Evolutionary conservation across 495 filamentous ascomycete species (phyloP).

Genomic region (Thozetella sp.): DNA sequence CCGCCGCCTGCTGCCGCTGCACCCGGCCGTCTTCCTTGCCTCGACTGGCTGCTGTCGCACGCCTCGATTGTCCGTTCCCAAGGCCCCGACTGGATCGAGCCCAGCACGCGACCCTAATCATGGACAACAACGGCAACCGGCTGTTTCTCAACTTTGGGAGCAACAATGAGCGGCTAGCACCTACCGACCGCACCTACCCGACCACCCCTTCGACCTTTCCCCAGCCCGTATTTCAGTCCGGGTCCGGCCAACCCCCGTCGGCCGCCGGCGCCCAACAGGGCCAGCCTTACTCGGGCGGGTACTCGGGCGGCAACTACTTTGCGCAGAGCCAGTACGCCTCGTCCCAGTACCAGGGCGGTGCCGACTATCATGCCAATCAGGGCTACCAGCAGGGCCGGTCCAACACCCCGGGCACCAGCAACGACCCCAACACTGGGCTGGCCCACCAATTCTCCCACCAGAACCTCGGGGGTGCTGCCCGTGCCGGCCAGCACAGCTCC

Average conservation of each 20-base stretch:
- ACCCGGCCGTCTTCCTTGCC: not conserved
- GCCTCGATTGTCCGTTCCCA: not conserved
- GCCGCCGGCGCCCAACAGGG: slow-evolving; percentile 19
- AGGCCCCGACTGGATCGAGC: not conserved
- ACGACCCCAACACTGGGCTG: slow-evolving; percentile 79
- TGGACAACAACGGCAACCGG: slow-evolving; percentile 60
- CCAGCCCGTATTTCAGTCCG: slow-evolving; percentile 70
- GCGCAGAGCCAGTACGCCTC: slow-evolving; percentile 35
- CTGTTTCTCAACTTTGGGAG: slow-evolving; percentile 73
- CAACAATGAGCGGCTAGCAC: slow-evolving; percentile 65
- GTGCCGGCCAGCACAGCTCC: slow-evolving; percentile 65
- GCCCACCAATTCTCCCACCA: slow-evolving; percentile 97
- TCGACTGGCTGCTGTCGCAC: not conserved
- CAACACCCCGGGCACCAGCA: slow-evolving; percentile 53
- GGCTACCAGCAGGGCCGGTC: slow-evolving; percentile 61
- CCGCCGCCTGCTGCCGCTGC: not conserved
- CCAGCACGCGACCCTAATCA: slow-evolving; percentile 25
- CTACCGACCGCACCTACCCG: slow-evolving; percentile 83
- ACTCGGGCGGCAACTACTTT: slow-evolving; percentile 23
- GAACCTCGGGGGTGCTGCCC: slow-evolving; percentile 74
- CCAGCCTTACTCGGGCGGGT: slow-evolving; percentile 15
- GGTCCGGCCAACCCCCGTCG: slow-evolving; percentile 14
- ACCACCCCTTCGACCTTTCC: slow-evolving; percentile 97
- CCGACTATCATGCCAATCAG: slow-evolving; percentile 31
- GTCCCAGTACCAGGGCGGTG: slow-evolving; percentile 29